These are phyloP conservation scores for Pseudisothecium myosuroides DNA, from an alignment of 225 moss, liverwort and hornwort species.

Conservation along the genomic window DNA sequence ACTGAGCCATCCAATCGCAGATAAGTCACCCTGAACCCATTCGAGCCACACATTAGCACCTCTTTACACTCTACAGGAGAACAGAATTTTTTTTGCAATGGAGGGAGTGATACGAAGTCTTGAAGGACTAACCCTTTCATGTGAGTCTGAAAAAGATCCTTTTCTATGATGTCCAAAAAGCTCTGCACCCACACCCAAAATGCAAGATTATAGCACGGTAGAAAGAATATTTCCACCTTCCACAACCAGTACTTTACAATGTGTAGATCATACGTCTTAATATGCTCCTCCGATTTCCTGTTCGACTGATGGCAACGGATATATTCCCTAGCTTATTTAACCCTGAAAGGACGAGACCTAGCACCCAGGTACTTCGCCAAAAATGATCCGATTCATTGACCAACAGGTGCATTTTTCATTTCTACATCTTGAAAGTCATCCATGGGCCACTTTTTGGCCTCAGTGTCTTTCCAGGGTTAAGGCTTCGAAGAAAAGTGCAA, in stretches of 20 bases:
- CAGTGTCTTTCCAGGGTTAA: not conserved
- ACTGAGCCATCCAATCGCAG: slow-evolving; percentile 88
- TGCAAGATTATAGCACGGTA: not conserved
- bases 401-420: not conserved
- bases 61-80: not conserved
- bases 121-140: slow-evolving; percentile 68
- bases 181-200: slow-evolving; percentile 38
- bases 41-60: not conserved
- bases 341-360: not conserved
- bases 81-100: not conserved
- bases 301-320: not conserved
- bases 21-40: slow-evolving; percentile 59
- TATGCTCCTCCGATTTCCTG: not conserved
- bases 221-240: not conserved
- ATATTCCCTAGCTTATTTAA: not conserved
- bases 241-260: not conserved
- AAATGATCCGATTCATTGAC: not conserved
- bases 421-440: not conserved
- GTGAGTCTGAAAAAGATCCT: slow-evolving; percentile 73
- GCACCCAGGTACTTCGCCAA: not conserved
- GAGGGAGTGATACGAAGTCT: not conserved
- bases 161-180: slow-evolving; percentile 86
- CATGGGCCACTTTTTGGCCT: not conserved
- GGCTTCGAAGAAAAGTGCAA: not conserved
- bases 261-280: not conserved